phyloP scores from a whole-genome alignment of 345 rosid genomes.

The Orychophragmus violaceus region DNA sequence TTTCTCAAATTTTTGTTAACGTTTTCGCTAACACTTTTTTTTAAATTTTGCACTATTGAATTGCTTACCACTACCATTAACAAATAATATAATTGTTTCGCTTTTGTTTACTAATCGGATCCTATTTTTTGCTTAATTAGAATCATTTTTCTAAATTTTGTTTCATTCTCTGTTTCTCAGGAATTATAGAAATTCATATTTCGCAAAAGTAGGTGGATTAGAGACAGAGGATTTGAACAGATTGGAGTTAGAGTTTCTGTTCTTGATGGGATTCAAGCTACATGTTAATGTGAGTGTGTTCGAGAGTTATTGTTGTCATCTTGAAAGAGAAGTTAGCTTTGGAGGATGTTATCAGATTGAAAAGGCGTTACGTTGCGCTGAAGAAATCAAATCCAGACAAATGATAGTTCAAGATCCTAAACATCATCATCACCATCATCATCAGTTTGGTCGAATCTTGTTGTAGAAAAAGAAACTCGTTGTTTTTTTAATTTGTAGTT shows the following conservation, averaged over 20 bases:
- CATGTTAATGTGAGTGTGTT: conserved; percentile 85
- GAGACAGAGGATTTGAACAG: conserved; percentile 53
- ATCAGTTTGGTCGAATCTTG: conserved; percentile 47
- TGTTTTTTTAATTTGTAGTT: background rate
- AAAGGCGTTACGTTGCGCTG: conserved; percentile 67
- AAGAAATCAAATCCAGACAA: conserved; percentile 69
- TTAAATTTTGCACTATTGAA: too few species aligned
- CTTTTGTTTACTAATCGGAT: too few species aligned
- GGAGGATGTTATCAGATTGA: conserved; percentile 92
- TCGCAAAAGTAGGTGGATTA: conserved; percentile 82
- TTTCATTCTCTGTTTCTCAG: conserved; percentile 32
- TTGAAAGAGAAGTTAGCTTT: conserved; percentile 79
- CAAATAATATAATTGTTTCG: too few species aligned
- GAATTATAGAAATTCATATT: conserved; percentile 80
- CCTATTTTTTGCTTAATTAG: background rate
- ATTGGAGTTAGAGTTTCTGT: conserved; percentile 70
- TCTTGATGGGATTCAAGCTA: conserved; percentile 74
- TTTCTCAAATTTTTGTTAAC: too few species aligned
- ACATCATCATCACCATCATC: conserved; percentile 40
- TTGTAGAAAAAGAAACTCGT: conserved; percentile 29
- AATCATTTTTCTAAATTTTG: background rate
- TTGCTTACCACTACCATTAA: too few species aligned
- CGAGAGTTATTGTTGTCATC: conserved; percentile 81
- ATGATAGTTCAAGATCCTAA: conserved; percentile 28
- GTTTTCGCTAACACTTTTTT: too few species aligned